Evolutionary conservation across 148 eudicot genomes (phyloP).

Genomic region (Camellia sinensis): DNA sequence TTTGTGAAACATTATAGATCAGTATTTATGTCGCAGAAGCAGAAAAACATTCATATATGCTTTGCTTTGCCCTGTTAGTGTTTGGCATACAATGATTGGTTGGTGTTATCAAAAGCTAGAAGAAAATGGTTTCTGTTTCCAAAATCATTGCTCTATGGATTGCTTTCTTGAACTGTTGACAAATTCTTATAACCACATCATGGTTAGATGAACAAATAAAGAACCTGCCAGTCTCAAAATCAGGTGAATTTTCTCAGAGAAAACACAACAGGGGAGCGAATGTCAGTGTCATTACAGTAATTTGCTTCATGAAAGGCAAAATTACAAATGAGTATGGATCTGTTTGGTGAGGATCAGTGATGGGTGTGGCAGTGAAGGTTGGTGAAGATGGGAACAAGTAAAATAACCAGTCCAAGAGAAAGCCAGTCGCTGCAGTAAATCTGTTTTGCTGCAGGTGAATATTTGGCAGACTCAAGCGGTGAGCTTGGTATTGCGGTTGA

Average conservation of each 20-base stretch:
- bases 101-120: not conserved
- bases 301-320: not conserved
- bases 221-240: not conserved
- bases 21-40: not conserved
- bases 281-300: not conserved
- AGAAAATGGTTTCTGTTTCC: not conserved
- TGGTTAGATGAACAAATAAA: not conserved
- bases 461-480: not conserved
- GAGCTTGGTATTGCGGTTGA: not conserved
- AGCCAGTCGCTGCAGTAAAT: not conserved
- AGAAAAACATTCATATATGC: not conserved
- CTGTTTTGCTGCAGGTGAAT: conserved; percentile 12
- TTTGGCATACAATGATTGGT: not conserved
- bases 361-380: not conserved
- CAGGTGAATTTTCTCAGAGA: not conserved
- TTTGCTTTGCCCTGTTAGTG: not conserved
- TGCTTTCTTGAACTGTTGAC: not conserved
- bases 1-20: not conserved
- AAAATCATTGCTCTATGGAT: not conserved
- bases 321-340: not conserved
- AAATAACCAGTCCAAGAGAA: not conserved
- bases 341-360: not conserved
- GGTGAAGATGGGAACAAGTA: not conserved
- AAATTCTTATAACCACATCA: not conserved
- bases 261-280: no score